Evolutionary conservation across 2,329 filamentous ascomycete species (phyloP), one percentile per base, ranked within the genome.

Genomic region (Cladosporium sp.): DNA sequence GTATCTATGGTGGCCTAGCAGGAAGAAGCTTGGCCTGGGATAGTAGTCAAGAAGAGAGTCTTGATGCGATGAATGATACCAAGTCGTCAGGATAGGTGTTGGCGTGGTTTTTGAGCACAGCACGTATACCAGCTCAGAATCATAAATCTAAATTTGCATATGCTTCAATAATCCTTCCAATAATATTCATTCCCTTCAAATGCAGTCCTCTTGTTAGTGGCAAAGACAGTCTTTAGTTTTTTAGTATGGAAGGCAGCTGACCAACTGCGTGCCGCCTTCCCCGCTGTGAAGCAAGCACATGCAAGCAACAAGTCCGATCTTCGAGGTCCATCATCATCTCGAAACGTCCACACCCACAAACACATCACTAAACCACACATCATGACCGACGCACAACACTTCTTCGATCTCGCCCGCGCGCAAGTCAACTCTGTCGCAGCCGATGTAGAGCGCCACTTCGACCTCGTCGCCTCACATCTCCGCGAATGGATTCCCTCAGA

Each of bases 361-460:
- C 16, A 37, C 64, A 62, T 29, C 12, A 29, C 40, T 31, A 23
- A 49, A 50, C 28, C 31, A 59, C 16, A 57, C 40, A 69, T 18
- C 58, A 77, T 78, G 76, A 77, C 76, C 1, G 76, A 78, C 67
- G 75, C 76, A 23, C 74, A 77, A 66, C 72, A 75, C 26, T 68
- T 77, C 58, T 75, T 78, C 70, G 72, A 78, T 5, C n/a, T 50
- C 5, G 75, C 75, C n/a, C 73, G 73, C 31, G 67, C 65, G 28
- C 75, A 78, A 52, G 76, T 78, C 71, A 73, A 77, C 67, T 85
- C 91, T 62, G 85, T 94, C 67, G 92, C 92, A 76, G 89, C 92
- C 69, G 90, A 89, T 70, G 87, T 96, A 76, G 92, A 97, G 79
- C 84, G 85, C 66, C 88, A 93, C 75, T 89, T 97, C 78, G 92